Evolutionary conservation across 202 grass and related monocot genomes (phyloP), one percentile per base, ranked within the genome.

Genomic region (Bolboschoenoplectus hybrid): DNA sequence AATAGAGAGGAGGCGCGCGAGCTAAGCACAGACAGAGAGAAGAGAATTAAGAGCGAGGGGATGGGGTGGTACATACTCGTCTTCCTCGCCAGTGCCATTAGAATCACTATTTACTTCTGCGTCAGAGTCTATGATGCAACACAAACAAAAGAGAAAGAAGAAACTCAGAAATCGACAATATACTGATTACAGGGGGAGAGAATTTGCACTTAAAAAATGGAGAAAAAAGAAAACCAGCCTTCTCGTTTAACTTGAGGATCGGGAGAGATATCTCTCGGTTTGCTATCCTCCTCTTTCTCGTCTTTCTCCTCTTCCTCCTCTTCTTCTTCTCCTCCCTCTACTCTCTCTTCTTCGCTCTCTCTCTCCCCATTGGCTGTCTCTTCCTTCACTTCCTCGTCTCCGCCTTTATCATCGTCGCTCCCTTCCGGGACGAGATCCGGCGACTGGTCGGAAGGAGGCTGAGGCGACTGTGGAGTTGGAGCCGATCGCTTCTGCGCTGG

Each of bases 401-500:
- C 85, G 9, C 74, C 74, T 17, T 85, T 85, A 39, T 83, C 81
- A 16, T 83, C 81, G 63, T 84, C 82, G 82, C 46, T 84, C 32
- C 81, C 64, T 11, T 84, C 82, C 7, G 62, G 16, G 10, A 11
- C 63, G 82, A 70, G 63, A 75, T 87, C 74, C 45, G 41, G 83
- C n/a, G 19, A n/a, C 50, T 20, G 40, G 34, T 41, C 36, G 14
- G 61, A 53, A 69, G 49, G 51, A 34, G 56, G 49, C 63, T 80
- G 34, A 1, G 75, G 75, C 75, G 83, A 67, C 20, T 56, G 64
- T 16, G 87, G 76, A n/a, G 68, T 64, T 0, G 90, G 45, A 63
- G 82, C 87, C 73, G 82, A 70, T 38, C 91, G 93, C 95, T 95
- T 98, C 75, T 98, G 95, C 80, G 90, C 90, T 39, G 93, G 88